Percentiles rank a stretch among this genome's conserved stretches.
Evolutionary conservation across 1,139 yeast genomes (phyloP).

Genomic region (Debaryomycetaceae sp.): DNA sequence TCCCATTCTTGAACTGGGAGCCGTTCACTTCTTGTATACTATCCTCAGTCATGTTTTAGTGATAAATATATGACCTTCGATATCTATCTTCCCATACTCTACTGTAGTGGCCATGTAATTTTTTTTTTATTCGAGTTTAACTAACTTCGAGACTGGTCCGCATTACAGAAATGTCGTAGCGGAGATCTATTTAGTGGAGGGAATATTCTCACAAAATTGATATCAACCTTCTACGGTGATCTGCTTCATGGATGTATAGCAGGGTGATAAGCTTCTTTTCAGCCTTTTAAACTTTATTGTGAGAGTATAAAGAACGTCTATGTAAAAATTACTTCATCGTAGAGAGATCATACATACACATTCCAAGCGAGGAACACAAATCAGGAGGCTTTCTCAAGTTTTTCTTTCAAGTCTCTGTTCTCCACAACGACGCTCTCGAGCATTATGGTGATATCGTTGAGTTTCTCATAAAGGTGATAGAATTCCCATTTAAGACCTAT

Average conservation of each 20-base stretch:
- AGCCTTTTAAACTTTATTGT: too few species aligned
- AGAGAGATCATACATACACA: too few species aligned
- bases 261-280: too few species aligned
- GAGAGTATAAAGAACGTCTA: too few species aligned
- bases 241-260: too few species aligned
- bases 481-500: constrained; percentile 67
- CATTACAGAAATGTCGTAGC: background rate
- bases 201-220: too few species aligned
- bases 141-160: background rate
- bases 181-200: too few species aligned
- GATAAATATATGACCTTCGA: background rate
- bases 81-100: background rate
- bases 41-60: constrained; percentile 5
- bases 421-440: constrained; percentile 43
- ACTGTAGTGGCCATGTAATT: background rate
- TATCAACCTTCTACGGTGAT: too few species aligned
- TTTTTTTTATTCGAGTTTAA: background rate
- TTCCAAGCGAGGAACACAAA: too few species aligned
- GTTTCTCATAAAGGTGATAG: constrained; percentile 49
- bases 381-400: constrained; percentile 4
- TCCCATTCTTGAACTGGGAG: constrained; percentile 39
- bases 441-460: constrained; percentile 42
- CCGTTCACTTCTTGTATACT: constrained; percentile 4
- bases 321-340: too few species aligned
- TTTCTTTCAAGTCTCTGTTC: constrained; percentile 31